A percentile compares a stretch with the other conserved stretches of the same genome.
Evolutionary conservation across 148 eudicot genomes (phyloP).

Genomic region (Vaccinium darrowii): DNA sequence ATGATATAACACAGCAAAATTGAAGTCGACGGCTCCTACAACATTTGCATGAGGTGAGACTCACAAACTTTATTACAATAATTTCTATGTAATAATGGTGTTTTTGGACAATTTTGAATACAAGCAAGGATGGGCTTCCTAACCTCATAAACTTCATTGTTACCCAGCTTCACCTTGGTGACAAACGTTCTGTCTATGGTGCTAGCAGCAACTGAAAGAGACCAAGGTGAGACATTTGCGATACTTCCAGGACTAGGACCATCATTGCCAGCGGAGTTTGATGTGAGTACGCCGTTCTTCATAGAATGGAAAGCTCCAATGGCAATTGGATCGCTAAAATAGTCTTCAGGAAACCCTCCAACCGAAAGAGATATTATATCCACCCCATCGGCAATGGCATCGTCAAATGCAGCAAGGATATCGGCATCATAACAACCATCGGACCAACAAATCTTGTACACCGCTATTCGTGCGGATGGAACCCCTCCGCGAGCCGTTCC

Average conservation of each 20-base stretch:
- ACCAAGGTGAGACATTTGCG: conserved; percentile 20
- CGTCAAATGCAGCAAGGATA: conserved; percentile 53
- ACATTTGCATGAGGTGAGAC: too few species aligned
- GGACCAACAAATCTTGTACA: conserved; percentile 51
- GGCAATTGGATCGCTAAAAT: conserved; percentile 39
- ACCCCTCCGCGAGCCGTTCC: conserved; percentile 54
- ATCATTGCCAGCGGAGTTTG: conserved; percentile 44
- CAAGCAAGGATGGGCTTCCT: background rate
- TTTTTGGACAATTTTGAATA: background rate
- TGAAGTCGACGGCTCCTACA: too few species aligned
- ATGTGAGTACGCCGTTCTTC: conserved; percentile 46
- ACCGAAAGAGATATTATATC: conserved; percentile 49
- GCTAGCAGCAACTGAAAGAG: conserved; percentile 1
- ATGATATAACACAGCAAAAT: too few species aligned
- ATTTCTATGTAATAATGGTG: background rate
- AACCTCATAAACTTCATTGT: background rate
- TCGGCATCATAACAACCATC: conserved; percentile 35
- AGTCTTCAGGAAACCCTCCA: conserved; percentile 20
- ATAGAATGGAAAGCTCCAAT: conserved; percentile 58
- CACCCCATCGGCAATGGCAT: conserved; percentile 64
- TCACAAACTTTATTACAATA: too few species aligned
- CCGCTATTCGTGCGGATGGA: conserved; percentile 44
- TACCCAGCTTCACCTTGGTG: background rate
- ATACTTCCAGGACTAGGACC: conserved; percentile 34
- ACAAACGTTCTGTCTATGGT: background rate